phyloP scores from a whole-genome alignment of 345 rosid genomes.

The Euclidium syriacum region DNA sequence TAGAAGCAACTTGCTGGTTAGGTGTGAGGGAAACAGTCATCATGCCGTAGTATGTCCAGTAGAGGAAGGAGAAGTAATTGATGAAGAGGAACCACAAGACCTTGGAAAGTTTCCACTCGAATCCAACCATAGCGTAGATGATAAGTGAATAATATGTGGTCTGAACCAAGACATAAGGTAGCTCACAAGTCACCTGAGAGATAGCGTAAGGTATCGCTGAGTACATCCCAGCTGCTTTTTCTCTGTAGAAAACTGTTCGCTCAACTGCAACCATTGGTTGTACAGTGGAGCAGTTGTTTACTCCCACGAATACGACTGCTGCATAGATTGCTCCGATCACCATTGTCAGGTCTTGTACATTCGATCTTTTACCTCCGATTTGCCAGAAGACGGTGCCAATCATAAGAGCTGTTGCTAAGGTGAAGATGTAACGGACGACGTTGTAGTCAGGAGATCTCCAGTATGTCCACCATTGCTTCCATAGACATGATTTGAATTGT shows the following conservation, averaged over 20 bases:
- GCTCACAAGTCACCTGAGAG: conserved; percentile 55
- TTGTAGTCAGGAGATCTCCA: conserved; percentile 80
- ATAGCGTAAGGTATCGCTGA: conserved; percentile 66
- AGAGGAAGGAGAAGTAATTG: conserved; percentile 74
- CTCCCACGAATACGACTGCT: conserved; percentile 50
- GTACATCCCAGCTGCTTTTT: conserved; percentile 71
- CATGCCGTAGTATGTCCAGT: conserved; percentile 95
- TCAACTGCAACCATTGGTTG: conserved; percentile 66
- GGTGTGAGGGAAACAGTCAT: conserved; percentile 87
- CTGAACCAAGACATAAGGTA: conserved; percentile 67
- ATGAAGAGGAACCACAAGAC: conserved; percentile 75
- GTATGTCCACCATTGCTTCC: conserved; percentile 77
- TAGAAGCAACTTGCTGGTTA: conserved; percentile 77
- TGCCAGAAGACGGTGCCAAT: conserved; percentile 60
- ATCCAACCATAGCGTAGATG: conserved; percentile 73
- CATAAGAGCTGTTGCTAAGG: conserved; percentile 45
- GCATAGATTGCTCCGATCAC: conserved; percentile 69
- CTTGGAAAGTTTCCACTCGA: conserved; percentile 68
- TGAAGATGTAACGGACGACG: conserved; percentile 49
- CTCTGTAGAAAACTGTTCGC: conserved; percentile 65
- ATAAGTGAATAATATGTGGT: conserved; percentile 56
- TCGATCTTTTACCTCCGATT: conserved; percentile 45
- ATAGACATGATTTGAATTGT: conserved; percentile 58
- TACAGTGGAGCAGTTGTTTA: conserved; percentile 67
- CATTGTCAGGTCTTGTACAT: conserved; percentile 40